Percentiles rank a stretch among this genome's conserved stretches.
phyloP scores from a whole-genome alignment of 495 filamentous ascomycete genomes.

The Paragyromitra xinjiangensis region DNA sequence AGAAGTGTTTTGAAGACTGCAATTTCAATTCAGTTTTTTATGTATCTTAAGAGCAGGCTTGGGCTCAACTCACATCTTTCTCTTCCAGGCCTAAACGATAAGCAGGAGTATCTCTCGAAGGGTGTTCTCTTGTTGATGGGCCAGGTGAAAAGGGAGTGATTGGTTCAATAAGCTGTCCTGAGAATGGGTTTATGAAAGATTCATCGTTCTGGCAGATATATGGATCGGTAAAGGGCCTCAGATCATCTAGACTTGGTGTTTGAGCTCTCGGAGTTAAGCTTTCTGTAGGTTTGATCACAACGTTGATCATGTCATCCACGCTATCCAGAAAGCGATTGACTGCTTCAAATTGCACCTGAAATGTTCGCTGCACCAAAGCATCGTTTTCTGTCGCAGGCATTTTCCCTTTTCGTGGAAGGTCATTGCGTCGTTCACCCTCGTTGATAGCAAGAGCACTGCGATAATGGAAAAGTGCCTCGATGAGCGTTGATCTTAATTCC shows the following conservation, averaged over 20 bases:
- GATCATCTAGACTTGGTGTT: neutral
- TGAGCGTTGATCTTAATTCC: constrained; percentile 24
- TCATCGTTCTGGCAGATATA: constrained; percentile 16
- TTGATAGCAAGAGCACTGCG: constrained; percentile 7
- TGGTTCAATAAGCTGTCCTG: constrained; percentile 28
- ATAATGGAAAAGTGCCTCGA: constrained; percentile 31
- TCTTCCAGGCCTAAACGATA: neutral
- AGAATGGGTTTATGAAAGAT: constrained; percentile 36
- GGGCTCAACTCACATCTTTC: constrained; percentile 1
- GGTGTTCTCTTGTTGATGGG: constrained; percentile 20
- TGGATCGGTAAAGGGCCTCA: neutral
- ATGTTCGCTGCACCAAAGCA: constrained; percentile 11
- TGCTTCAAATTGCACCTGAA: constrained; percentile 13
- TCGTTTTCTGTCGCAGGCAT: constrained; percentile 30
- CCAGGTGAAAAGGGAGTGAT: constrained; percentile 8
- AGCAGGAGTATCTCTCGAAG: constrained; percentile 9
- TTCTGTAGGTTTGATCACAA: neutral
- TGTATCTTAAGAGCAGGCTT: neutral
- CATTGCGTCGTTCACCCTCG: constrained; percentile 19
- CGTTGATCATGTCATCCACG: constrained; percentile 33
- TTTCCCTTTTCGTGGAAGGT: constrained; percentile 32
- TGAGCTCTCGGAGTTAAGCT: neutral
- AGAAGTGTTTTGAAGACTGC: neutral
- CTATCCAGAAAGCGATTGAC: constrained; percentile 20
- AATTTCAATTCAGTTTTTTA: constrained; percentile 2